Evolutionary conservation across 2,329 filamentous ascomycete genomes (phyloP).

Genomic region (Aspergillus calidoustus): DNA sequence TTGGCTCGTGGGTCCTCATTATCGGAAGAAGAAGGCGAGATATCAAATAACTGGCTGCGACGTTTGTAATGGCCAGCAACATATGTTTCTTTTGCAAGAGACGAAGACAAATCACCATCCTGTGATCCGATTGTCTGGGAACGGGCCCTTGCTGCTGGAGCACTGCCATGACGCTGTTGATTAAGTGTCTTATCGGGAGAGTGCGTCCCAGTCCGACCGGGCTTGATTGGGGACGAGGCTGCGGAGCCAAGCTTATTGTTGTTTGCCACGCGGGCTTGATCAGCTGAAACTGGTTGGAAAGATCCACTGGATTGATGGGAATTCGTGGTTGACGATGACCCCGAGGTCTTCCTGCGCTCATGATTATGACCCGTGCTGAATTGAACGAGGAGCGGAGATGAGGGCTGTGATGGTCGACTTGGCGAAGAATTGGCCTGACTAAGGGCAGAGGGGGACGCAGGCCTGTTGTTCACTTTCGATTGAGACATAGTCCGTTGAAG

Average conservation of each 20-base stretch:
- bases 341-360: constrained; percentile 90
- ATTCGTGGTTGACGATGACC: constrained; percentile 78
- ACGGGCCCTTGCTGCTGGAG: constrained; percentile 72
- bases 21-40: constrained; percentile 96
- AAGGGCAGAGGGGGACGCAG: constrained; percentile 81
- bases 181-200: constrained; percentile 67
- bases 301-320: constrained; percentile 76
- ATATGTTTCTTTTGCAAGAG: constrained; percentile 64
- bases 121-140: constrained; percentile 94
- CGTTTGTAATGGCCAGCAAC: constrained; percentile 79
- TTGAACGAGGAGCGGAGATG: constrained; percentile 91
- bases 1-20: constrained; percentile 94
- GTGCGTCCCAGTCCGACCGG: constrained; percentile 45
- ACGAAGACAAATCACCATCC: constrained; percentile 76
- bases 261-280: constrained; percentile 66
- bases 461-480: constrained; percentile 76
- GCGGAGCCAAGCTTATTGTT: constrained; percentile 58
- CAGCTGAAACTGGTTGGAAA: constrained; percentile 73
- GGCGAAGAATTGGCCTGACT: constrained; percentile 85
- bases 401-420: constrained; percentile 80
- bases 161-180: constrained; percentile 63
- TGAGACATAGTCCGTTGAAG: constrained; percentile 82
- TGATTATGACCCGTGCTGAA: constrained; percentile 84
- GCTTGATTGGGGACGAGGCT: constrained; percentile 59
- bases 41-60: constrained; percentile 91